Base-by-base conservation (phyloP, 176 grass and related monocot species). In the Poa annua region DNA sequence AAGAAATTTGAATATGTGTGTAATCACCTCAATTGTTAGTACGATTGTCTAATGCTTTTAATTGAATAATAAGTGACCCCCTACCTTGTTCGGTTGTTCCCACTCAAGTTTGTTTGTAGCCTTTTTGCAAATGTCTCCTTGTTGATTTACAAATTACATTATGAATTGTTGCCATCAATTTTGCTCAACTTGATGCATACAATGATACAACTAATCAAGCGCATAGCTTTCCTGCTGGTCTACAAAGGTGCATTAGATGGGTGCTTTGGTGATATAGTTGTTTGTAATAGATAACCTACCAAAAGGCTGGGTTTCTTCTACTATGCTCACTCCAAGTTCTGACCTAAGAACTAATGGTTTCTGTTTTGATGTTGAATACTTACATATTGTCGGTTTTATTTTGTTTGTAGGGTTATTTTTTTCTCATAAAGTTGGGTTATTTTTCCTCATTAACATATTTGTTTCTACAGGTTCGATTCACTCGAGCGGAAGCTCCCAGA, bases 401-500 rank as follows among this genome's bases (percentile, higher is more conserved):
- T 53, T 24, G 17, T 35, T 1, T 9, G 25, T 36, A 75, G 20
- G 2, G 7, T 21, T n/a, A 17, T 17, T 25, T 42, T 36, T 45
- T 63, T 14, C 70, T 45, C 20, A 35, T 45, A n/a, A n/a, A n/a
- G n/a, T n/a, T n/a, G n/a, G n/a, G n/a, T n/a, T n/a, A n/a, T n/a
- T n/a, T n/a, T 45, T 63, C 17, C 70, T 45, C 20, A 35, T 45
- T 35, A 57, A 10, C 16, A 52, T 36, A 61, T 44, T 48, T 74
- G 2, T 75, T 57, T 81, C 34, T 88, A 10, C 64, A 95, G 92
- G 92, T 93, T 21, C 78, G 77, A 33, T 98, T 98, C 86, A 83
- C 89, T 86, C 92, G 95, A 6, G 82, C 87, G 47, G 88, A 94
- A 77, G 90, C 85, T 88, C 90, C 95, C 15, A 83, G 42, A 50